These are phyloP conservation scores for Piper longum DNA, from an alignment of 164 flowering plant species.

Conservation along the genomic window DNA sequence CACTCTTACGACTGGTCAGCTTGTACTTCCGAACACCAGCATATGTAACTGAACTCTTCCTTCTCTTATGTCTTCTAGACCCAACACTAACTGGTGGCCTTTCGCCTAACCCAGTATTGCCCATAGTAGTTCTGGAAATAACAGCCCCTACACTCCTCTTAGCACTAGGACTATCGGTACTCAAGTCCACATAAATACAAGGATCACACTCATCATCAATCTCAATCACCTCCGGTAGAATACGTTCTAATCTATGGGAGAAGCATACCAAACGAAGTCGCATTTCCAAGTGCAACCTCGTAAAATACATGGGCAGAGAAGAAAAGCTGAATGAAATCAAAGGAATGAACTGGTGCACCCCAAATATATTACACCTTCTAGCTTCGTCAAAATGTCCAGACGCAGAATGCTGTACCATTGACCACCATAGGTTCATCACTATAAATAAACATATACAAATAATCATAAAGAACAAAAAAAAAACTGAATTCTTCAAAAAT, in stretches of 20 bases:
- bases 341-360: constrained; percentile 25
- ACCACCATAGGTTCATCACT: background rate
- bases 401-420: constrained; percentile 21
- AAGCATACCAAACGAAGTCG: constrained; percentile 14
- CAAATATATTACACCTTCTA: constrained; percentile 49
- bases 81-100: constrained; percentile 7
- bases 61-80: constrained; percentile 28
- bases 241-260: constrained; percentile 2
- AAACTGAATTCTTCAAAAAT: background rate
- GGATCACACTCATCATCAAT: constrained; percentile 4
- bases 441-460: background rate
- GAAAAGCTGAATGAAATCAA: constrained; percentile 41
- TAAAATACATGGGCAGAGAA: constrained; percentile 51
- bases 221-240: constrained; percentile 7
- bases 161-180: constrained; percentile 5
- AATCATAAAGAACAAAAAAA: background rate
- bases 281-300: constrained; percentile 30
- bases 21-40: constrained; percentile 21
- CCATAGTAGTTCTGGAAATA: constrained; percentile 12
- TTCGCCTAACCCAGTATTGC: constrained; percentile 10
- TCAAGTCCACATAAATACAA: background rate
- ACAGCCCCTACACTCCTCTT: constrained; percentile 7
- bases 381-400: constrained; percentile 4
- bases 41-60: constrained; percentile 36
- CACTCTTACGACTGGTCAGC: constrained; percentile 1